These are phyloP conservation scores for Marchantia polymorpha DNA, from an alignment of 225 moss, liverwort and hornwort species.

Conservation along the genomic window DNA sequence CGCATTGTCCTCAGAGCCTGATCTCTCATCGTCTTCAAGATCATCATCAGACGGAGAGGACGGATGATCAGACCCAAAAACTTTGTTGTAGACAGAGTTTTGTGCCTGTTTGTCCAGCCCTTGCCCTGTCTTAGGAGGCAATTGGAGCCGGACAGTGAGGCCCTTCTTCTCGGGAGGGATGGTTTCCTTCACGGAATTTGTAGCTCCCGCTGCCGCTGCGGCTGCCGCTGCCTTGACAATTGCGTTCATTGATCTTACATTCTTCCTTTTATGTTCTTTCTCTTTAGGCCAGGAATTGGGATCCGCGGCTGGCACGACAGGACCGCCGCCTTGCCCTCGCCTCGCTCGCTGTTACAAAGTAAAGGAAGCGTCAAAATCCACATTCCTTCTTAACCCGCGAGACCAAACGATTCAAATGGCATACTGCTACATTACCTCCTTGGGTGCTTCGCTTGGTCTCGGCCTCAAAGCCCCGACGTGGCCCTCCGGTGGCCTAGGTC, in stretches of 20 bases:
- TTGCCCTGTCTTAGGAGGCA: constrained; percentile 20
- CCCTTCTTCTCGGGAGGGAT: constrained; percentile 27
- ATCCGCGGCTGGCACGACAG: constrained; percentile 14
- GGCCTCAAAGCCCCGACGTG: constrained; percentile 35
- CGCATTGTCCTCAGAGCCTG: constrained; percentile 68
- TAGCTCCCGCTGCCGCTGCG: constrained; percentile 28
- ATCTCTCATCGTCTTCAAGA: constrained; percentile 48
- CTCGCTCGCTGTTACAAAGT: constrained; percentile 61
- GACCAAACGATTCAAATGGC: constrained; percentile 7
- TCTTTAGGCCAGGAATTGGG: constrained; percentile 23
- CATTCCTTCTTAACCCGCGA: neutral
- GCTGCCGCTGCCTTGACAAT: constrained; percentile 12
- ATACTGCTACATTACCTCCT: constrained; percentile 58
- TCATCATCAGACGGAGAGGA: constrained; percentile 77
- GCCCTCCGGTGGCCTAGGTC: constrained; percentile 38
- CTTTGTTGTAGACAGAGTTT: constrained; percentile 70
- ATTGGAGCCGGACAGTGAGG: constrained; percentile 26
- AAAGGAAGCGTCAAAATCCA: constrained; percentile 4
- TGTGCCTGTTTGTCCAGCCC: constrained; percentile 46
- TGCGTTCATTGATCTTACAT: constrained; percentile 16
- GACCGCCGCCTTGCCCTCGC: constrained; percentile 41
- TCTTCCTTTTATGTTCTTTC: constrained; percentile 16
- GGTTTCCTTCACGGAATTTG: constrained; percentile 20
- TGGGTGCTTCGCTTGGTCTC: constrained; percentile 31
- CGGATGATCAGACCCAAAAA: constrained; percentile 59